Base-by-base conservation (phyloP, 345 rosid genomes). In the Syzygium oleosum region DNA sequence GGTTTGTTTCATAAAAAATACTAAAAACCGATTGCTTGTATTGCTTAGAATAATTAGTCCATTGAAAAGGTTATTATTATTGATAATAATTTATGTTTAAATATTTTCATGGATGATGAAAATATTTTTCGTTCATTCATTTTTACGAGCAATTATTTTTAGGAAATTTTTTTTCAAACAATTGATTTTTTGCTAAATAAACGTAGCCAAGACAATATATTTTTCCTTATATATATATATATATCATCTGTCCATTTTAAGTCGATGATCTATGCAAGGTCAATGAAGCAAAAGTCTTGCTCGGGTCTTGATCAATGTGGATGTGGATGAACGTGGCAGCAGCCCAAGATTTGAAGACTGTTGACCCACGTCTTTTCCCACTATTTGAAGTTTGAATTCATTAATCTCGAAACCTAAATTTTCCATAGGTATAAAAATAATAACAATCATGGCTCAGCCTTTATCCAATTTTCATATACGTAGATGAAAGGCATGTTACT, bases 61-160 rank as follows among this genome's bases (percentile, higher is more conserved):
- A 19, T 3, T 4, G 1, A 2, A 68, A 17, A 68, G 9, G 0
- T 34, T 38, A 17, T 73, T 25, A 73, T 34, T 38, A 73, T 19
- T 1, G 1, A 73, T 1, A 1, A 9, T 7, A 34, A 34, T 73
- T 34, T 1, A 38, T 5, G 7, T 58, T 13, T 19, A 17, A 73
- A 34, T 2, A 19, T 68, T 68, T 8, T 17, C 2, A 1, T 10
- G 1, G 4, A 17, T 1, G 9, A 7, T 31, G 23, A 9, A 29
- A 58, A 58, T 58, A 15, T 15, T 65, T 65, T 65, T 65, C 10
- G 5, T 65, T 65, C 3, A 9, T 68, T 68, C 10, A 68, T 68
- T 0, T 31, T 16, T 31, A 3, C 34, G 4, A 31, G 3, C 5
- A 2, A 61, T n/a, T 0, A 3, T 17, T 65, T 31, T 15, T 7